phyloP scores from a whole-genome alignment of 352 stramenopile species.

The Phytopythium cucurbitacearum region DNA sequence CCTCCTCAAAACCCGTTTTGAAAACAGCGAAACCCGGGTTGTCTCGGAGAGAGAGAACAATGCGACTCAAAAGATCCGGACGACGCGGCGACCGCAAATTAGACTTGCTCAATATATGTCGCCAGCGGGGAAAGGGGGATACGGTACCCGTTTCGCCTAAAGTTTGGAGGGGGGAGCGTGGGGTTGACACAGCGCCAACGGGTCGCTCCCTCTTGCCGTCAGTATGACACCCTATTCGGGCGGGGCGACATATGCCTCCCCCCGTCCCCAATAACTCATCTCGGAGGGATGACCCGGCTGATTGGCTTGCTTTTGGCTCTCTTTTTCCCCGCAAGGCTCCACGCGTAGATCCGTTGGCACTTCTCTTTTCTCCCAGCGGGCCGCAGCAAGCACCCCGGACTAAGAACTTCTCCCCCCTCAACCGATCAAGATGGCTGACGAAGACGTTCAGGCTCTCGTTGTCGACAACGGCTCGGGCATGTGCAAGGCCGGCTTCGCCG shows the following conservation, averaged over 20 bases:
- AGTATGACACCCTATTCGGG: constrained; percentile 7
- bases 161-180: background rate
- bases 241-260: constrained; percentile 7
- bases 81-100: background rate
- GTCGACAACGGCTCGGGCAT: constrained; percentile 99
- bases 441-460: constrained; percentile 65
- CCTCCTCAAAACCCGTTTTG: too few relatives aligned
- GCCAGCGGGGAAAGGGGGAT: constrained; percentile 2
- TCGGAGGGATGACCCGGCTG: constrained; percentile 13
- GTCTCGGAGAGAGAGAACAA: background rate
- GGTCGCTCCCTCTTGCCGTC: constrained; percentile 11
- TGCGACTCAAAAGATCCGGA: background rate
- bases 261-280: background rate
- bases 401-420: constrained; percentile 9
- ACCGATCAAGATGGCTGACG: constrained; percentile 46
- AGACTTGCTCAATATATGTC: background rate
- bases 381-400: constrained; percentile 9
- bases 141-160: background rate
- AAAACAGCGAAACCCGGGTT: background rate
- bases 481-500: constrained; percentile 98
- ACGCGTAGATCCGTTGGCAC: constrained; percentile 9
- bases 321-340: background rate
- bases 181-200: constrained; percentile 5
- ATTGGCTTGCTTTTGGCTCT: background rate
- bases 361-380: constrained; percentile 25